Base-by-base conservation (phyloP, 768 basidiomycete genomes). In the Gloeostereum incarnatum region DNA sequence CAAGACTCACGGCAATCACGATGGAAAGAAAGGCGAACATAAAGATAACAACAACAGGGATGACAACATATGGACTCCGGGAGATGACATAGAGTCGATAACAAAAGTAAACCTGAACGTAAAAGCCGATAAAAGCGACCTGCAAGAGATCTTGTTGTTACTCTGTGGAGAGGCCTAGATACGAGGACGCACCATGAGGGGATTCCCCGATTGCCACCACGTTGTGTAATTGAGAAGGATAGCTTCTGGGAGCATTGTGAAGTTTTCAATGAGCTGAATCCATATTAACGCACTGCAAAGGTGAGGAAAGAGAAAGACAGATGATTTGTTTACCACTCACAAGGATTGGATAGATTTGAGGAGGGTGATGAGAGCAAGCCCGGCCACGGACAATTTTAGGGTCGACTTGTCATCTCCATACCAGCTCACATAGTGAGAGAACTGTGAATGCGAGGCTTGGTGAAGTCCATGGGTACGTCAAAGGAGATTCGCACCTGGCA, bases 201-300 rank as follows among this genome's bases (percentile, higher is more conserved):
- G 38, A 30, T 53, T 58, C 4, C 56, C 56, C 0, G 52, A 43
- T 43, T 56, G 51, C 54, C 55, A 60, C 60, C 60, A 62, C 3
- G 52, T 38, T 2, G 57, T 56, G 36, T 55, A 58, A 24, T 47
- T 56, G 19, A 59, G 43, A 10, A 44, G 23, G 33, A 60, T 52
- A 1, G 59, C 60, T 1, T 50, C 55, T 1, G 53, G 20, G 6
- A 59, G 38, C 31, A 57, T 58, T 6, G 43, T 47, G 40, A 60
- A 58, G 33, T 52, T 40, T 3, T 43, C 27, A 20, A 62, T 52
- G 14, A 50, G 48, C 23, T 52, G 45, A 13, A 59, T 55, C 60
- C 60, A 62, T 5, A 54, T 35, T 6, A 54, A 32, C 14, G 52
- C 53, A 37, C 58, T 62, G 32, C n/a, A n/a, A 18, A 24, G 24